Percentiles rank a stretch among this genome's conserved stretches.
These are phyloP conservation scores for Biscutella laevigata DNA, from an alignment of 441 rosid genomes.

Conservation along the genomic window DNA sequence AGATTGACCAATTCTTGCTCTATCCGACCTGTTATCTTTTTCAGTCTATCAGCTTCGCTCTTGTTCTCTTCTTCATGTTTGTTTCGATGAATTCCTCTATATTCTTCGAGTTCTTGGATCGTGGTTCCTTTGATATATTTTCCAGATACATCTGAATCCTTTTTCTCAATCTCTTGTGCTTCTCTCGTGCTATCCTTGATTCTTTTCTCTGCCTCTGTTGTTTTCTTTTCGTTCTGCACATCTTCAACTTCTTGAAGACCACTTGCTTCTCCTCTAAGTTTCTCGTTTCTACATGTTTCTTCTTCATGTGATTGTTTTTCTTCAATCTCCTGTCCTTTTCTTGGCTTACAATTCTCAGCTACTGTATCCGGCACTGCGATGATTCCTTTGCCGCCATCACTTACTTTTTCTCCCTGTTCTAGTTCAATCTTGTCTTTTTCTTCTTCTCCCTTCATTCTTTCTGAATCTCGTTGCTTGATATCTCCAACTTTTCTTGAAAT, in stretches of 20 bases:
- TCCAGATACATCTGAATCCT: neutral
- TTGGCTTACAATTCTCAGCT: neutral
- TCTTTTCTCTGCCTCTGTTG: neutral
- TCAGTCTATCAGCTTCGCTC: neutral
- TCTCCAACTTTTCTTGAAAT: neutral
- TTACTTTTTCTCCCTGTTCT: neutral
- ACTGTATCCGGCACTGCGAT: neutral
- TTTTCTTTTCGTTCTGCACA: neutral
- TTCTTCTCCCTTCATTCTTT: neutral
- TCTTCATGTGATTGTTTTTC: neutral
- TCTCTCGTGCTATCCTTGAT: neutral
- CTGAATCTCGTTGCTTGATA: neutral
- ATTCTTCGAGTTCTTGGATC: conserved; percentile 29
- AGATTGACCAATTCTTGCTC: neutral
- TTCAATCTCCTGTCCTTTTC: conserved; percentile 1
- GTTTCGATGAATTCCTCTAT: neutral
- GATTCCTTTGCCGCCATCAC: conserved; percentile 1
- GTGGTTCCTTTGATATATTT: neutral
- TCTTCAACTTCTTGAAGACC: neutral
- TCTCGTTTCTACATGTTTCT: neutral
- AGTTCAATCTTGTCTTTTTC: neutral
- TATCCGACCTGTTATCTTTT: neutral
- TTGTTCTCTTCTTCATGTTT: neutral
- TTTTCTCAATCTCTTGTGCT: neutral
- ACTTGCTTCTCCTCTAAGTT: conserved; percentile 1